Conservation (phyloP, 768 basidiomycete genomes). For the Galerina sulciceps region DNA sequence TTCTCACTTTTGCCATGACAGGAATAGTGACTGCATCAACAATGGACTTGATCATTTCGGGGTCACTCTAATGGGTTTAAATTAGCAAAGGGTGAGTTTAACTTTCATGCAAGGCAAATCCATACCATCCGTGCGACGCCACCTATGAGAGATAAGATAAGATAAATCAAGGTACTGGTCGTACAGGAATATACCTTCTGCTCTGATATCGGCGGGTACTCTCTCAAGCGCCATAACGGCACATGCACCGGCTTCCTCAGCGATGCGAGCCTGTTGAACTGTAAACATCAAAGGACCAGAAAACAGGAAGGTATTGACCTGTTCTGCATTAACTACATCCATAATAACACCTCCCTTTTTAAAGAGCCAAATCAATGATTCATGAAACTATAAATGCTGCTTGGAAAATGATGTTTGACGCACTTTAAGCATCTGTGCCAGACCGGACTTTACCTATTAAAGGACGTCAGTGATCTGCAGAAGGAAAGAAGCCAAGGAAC, state of each 20-base stretch:
- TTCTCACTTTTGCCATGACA: slow-evolving; percentile 95
- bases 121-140: slow-evolving; percentile 96
- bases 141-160: slow-evolving; percentile 36
- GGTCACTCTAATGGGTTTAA: slow-evolving; percentile 73
- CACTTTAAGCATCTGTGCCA: slow-evolving; percentile 97
- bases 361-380: not conserved
- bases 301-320: slow-evolving; percentile 29
- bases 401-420: slow-evolving; percentile 15
- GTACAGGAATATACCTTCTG: slow-evolving; percentile 48
- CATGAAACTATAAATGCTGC: slow-evolving; percentile 7
- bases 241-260: slow-evolving; percentile 96
- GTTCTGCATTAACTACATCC: slow-evolving; percentile 88
- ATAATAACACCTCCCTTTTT: slow-evolving; percentile 86
- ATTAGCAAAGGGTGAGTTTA: slow-evolving; percentile 10
- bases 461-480: not conserved
- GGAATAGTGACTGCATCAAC: slow-evolving; percentile 94
- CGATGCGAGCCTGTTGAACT: slow-evolving; percentile 82
- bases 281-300: slow-evolving; percentile 8
- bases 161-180: not conserved
- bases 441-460: slow-evolving; percentile 83
- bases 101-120: not conserved
- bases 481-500: slow-evolving; percentile 20
- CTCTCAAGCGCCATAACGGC: slow-evolving; percentile 98
- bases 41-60: slow-evolving; percentile 95
- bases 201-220: slow-evolving; percentile 94